Base-by-base conservation (phyloP, 495 filamentous ascomycete genomes). In the Collariella sp. region DNA sequence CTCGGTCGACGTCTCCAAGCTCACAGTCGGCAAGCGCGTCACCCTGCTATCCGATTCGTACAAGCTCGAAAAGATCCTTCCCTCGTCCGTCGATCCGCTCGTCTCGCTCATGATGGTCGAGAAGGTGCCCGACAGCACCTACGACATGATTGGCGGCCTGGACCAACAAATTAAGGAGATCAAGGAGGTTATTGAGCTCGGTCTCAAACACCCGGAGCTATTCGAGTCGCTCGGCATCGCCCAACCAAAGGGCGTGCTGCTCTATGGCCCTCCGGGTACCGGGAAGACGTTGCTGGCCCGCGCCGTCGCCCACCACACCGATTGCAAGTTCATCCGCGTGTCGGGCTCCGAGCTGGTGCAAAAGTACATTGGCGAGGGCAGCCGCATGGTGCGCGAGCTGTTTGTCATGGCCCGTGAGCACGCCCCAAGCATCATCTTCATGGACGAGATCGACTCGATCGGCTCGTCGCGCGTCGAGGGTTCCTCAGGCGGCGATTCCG, bases 21-120 rank as follows among this genome's bases (percentile, higher is more conserved):
- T 99, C 71, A 96, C 89, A 52, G 84, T 93, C 49, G 93, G 93
- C 69, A 99, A 99, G 74, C 91, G 93, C 53, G 94, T 99, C 40
- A 95, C 93, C 42, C 81, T 99, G 15, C 82, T 98, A 18, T 95
- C 88, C 50, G 93, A 98, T 70, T 86, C 86, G 43, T 98, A 98
- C 78, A 96, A 96, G 70, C 84, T 98, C 64, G 91, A 96, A 70
- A 95, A 94, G 76, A 95, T 96, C 77, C 83, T 98, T 11, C 93
- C 93, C 19, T 96, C 91, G 54, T 93, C 91, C 50, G 91, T 98
- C 64, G 93, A 98, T 67, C 93, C 93, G 29, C 85, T 98, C 46
- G 93, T 99, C 34, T 97, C 93, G n/a, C 88, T 99, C 64, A 99
- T 99, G 93, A 97, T 99, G 94, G 93, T 99, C 41, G 93, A 99